Conservation (phyloP, 2,329 filamentous ascomycete genomes). For the Fusarium udum region DNA sequence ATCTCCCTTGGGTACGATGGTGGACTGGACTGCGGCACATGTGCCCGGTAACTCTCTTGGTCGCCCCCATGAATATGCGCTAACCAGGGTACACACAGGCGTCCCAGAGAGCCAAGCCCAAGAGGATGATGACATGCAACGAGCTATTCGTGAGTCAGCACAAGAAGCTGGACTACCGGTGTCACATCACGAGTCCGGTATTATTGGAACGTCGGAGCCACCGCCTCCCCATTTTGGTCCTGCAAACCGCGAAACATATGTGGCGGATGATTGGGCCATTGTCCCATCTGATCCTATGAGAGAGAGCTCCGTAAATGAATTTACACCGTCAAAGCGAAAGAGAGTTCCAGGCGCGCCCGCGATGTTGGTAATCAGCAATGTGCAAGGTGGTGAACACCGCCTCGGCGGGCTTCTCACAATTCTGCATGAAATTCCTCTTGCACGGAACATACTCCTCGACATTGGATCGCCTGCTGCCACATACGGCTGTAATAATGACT, state of each 20-base stretch:
- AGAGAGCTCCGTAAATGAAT: conserved; percentile 31
- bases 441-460: conserved; percentile 63
- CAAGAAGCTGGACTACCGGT: conserved; percentile 59
- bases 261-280: conserved; percentile 67
- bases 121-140: conserved; percentile 65
- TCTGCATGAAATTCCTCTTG: conserved; percentile 67
- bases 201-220: conserved; percentile 53
- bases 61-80: conserved; percentile 32
- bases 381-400: conserved; percentile 50
- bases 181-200: conserved; percentile 60
- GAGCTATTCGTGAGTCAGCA: conserved; percentile 65
- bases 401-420: conserved; percentile 67
- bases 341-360: conserved; percentile 56
- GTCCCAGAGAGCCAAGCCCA: conserved; percentile 51
- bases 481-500: conserved; percentile 66
- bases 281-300: conserved; percentile 52
- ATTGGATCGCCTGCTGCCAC: conserved; percentile 52
- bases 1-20: conserved; percentile 64
- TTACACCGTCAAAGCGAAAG: conserved; percentile 55
- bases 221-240: conserved; percentile 66
- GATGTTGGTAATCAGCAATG: conserved; percentile 57
- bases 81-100: conserved; percentile 48
- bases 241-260: conserved; percentile 65
- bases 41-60: conserved; percentile 51
- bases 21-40: conserved; percentile 57